Evolutionary conservation across 2,329 filamentous ascomycete species (phyloP).

Genomic region (Xylaria polymorpha): DNA sequence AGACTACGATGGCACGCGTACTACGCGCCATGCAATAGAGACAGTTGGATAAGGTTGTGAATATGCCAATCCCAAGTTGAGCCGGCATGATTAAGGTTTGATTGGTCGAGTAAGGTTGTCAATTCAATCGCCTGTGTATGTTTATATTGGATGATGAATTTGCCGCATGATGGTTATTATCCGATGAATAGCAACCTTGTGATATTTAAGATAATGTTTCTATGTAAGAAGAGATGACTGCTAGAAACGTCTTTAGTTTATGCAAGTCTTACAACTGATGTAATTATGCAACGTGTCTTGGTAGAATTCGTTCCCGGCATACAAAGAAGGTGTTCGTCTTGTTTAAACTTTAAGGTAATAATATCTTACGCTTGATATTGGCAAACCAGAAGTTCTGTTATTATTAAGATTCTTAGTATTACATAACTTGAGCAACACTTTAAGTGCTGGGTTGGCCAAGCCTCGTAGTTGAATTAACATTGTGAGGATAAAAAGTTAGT

Average conservation of each 20-base stretch:
- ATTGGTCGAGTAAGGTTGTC: not conserved
- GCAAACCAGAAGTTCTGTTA: not conserved
- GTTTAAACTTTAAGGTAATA: not conserved
- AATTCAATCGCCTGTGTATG: not conserved
- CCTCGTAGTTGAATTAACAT: not conserved
- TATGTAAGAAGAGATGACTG: not conserved
- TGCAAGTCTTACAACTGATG: not conserved
- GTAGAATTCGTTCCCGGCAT: not conserved
- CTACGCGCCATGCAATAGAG: not conserved
- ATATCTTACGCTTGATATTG: not conserved
- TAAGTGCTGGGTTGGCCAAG: not conserved
- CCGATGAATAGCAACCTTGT: not conserved
- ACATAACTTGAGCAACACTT: no score
- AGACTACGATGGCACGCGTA: not conserved
- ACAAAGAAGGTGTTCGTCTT: not conserved
- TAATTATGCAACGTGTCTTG: not conserved
- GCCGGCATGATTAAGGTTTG: not conserved
- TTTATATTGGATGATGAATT: not conserved
- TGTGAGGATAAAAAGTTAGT: not conserved
- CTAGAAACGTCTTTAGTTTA: not conserved
- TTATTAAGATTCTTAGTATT: not conserved
- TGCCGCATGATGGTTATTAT: not conserved
- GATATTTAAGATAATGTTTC: not conserved
- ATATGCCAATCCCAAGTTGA: not conserved
- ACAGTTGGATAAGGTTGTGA: not conserved